phyloP scores from a whole-genome alignment of 306 rosid species.

The Neltuma alba region DNA sequence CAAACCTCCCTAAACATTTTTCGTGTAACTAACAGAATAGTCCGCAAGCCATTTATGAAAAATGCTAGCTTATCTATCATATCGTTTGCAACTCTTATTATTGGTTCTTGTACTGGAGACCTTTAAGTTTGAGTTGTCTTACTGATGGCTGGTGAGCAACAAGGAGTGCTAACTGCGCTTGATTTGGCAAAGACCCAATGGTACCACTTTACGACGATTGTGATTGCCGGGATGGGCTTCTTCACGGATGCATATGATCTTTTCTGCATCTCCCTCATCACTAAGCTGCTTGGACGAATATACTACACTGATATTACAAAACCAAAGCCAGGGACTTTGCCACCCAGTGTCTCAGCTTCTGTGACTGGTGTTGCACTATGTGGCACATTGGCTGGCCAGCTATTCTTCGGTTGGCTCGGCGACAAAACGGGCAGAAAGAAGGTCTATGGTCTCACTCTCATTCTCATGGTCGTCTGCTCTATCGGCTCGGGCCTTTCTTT shows the following conservation, averaged over 20 bases:
- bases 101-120: conserved; percentile 28
- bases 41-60: too few relatives aligned
- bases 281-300: conserved; percentile 74
- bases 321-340: conserved; percentile 63
- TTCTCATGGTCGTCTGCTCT: conserved; percentile 77
- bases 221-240: conserved; percentile 96
- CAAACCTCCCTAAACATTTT: too few relatives aligned
- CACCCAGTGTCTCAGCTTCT: conserved; percentile 68
- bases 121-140: background rate
- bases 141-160: conserved; percentile 49
- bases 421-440: conserved; percentile 82
- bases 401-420: conserved; percentile 97
- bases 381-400: conserved; percentile 82
- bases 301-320: conserved; percentile 43
- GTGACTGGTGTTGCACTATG: conserved; percentile 80
- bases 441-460: conserved; percentile 76
- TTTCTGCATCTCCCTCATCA: conserved; percentile 81
- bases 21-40: too few relatives aligned
- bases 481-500: conserved; percentile 76
- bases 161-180: conserved; percentile 80
- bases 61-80: background rate
- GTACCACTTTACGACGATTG: conserved; percentile 92
- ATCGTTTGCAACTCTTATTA: background rate
- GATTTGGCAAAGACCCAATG: conserved; percentile 81
- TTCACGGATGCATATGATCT: conserved; percentile 94